Base-by-base conservation (phyloP, 176 grass and related monocot species). In the Otatea glauca region DNA sequence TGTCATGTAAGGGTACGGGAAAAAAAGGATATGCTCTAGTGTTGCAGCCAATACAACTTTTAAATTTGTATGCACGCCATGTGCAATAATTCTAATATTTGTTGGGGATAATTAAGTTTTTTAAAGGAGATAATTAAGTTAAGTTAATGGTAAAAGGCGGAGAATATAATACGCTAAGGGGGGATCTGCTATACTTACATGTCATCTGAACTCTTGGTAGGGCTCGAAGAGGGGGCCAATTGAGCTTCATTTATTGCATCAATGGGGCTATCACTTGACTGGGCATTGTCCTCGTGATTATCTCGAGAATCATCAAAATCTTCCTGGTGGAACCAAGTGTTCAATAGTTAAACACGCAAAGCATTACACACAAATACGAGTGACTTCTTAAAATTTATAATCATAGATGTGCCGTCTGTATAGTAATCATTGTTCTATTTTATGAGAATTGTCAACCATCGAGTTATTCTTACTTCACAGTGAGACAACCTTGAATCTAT, bases 221-320 rank as follows among this genome's bases (percentile, higher is more conserved):
- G 89, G 71, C 79, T 93, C 75, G 93, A 88, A 70, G 84, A 71
- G 53, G 58, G 79, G 61, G 82, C 41, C n/a, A 79, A 47, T 70
- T 75, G 80, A 65, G 27, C 44, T 72, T 90, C 79, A 70, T 90
- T 74, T 66, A 27, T 47, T 24, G 37, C 59, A 58, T 94, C 65
- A 4, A 77, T 73, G 62, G 71, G 24, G 21, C 48, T 72, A 45
- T 90, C 76, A 72, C 70, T 69, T 79, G 89, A 68, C 42, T 58
- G 71, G 71, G 38, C 69, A 87, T 84, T 84, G 43, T 84, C 67
- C 15, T 75, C 48, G 5, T 65, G 77, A 83, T 84, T 86, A 50
- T 74, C 42, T 51, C 76, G 65, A 54, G 51, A 86, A 77, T 24
- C 77, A 23, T 87, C 25, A 65, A 27, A 71, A 61, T 68, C 35